Evolutionary conservation across 2,329 filamentous ascomycete genomes (phyloP), one percentile per base, ranked within the genome.

Genomic region (Alternaria sp.): DNA sequence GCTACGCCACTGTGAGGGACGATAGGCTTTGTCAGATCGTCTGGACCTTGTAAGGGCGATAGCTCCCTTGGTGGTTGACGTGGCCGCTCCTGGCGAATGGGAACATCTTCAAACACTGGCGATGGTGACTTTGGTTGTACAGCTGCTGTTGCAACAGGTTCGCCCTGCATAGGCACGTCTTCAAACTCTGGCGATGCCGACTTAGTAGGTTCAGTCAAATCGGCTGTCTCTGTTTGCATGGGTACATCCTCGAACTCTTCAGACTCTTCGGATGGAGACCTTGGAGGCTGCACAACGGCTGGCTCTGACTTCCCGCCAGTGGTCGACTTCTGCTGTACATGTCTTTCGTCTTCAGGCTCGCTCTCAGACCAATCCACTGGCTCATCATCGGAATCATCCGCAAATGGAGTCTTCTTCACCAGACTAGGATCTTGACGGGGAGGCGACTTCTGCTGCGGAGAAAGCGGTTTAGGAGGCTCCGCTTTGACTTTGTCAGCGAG

Each of bases 351-450:
- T 54, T 79, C 77, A 28, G 72, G 70, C 25, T 87, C 85, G 65
- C 85, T 87, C 36, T 85, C 85, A 5, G 85, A 85, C 86, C 86
- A 88, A 1, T 87, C 84, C 32, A 83, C 68, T 6, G 66, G 71
- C 54, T 81, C 76, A 23, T 82, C 81, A 15, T 81, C 80, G 1
- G 76, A 78, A 17, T 80, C 73, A 46, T 73, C 69, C 9, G 61
- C 63, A 47, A 74, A 72, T 9, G 73, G 72, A 1, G 40, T 66
- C 26, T 70, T 74, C 43, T 63, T 71, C 11, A 62, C 5, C 15
- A 67, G 47, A 6, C 62, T 56, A 28, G 62, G 61, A 43, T 73
- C 69, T 57, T 74, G 75, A 8, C 21, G 47, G 26, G 70, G 71
- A 47, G 69, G 71, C 40, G 65, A 62, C 51, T 59, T 61, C 45